Evolutionary conservation across 768 basidiomycete genomes (phyloP).

Genomic region (Chlorophyllum brunneum): DNA sequence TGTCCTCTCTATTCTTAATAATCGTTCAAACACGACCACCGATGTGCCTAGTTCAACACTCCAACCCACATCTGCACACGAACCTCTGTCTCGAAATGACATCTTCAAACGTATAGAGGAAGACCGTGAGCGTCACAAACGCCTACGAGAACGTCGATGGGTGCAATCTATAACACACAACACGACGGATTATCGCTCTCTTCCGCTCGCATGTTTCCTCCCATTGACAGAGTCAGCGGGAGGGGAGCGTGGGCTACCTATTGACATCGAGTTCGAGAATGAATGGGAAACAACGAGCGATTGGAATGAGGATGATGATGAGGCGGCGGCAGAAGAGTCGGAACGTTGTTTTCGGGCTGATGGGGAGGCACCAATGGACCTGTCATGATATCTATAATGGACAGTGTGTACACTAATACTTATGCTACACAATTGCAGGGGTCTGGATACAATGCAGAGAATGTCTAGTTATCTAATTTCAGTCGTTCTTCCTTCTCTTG

Average conservation of each 20-base stretch:
- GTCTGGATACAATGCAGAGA: not conserved
- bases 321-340: conserved; percentile 69
- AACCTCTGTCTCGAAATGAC: conserved; percentile 55
- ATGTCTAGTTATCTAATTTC: conserved; percentile 1
- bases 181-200: conserved; percentile 33
- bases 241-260: conserved; percentile 54
- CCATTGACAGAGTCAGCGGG: conserved; percentile 50
- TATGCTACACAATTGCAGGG: conserved; percentile 1
- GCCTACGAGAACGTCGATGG: conserved; percentile 88
- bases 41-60: conserved; percentile 14
- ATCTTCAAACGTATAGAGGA: conserved; percentile 87
- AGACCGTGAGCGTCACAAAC: conserved; percentile 89
- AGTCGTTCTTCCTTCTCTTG: conserved; percentile 41
- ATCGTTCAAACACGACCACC: conserved; percentile 27
- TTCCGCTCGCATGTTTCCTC: conserved; percentile 56
- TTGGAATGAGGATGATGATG: conserved; percentile 88
- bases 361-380: conserved; percentile 41
- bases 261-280: conserved; percentile 86
- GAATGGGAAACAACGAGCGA: conserved; percentile 89
- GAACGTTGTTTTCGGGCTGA: conserved; percentile 61
- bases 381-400: conserved; percentile 23
- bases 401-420: conserved; percentile 1
- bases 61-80: conserved; percentile 17
- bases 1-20: conserved; percentile 51
- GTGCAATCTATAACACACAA: conserved; percentile 71